These are phyloP conservation scores for Rhynchosporium graminicola DNA, from an alignment of 2,329 filamentous ascomycete genomes.

Conservation along the genomic window DNA sequence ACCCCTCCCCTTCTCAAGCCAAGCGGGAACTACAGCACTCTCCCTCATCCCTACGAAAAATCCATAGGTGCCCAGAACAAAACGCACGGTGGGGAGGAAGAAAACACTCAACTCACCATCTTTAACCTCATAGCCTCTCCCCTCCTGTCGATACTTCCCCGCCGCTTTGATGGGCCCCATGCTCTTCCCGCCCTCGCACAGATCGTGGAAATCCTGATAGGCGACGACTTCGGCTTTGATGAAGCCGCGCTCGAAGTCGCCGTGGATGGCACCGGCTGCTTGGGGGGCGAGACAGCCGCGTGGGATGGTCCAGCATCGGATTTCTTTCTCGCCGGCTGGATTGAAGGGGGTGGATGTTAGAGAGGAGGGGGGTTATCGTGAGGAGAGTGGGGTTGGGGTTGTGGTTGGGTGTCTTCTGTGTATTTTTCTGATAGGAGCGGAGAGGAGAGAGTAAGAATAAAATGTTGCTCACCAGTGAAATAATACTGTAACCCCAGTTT, in stretches of 20 bases:
- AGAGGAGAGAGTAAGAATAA: background rate
- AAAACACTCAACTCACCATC: background rate
- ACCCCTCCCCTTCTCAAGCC: background rate
- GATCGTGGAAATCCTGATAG: constrained; percentile 48
- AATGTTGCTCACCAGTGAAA: constrained; percentile 40
- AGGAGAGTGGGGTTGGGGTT: too few species aligned
- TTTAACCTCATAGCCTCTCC: constrained; percentile 44
- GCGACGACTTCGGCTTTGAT: constrained; percentile 50
- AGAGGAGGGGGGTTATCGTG: too few species aligned
- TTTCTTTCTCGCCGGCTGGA: constrained; percentile 48
- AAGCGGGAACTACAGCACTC: background rate
- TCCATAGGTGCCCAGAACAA: too few species aligned
- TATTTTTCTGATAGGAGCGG: too few species aligned
- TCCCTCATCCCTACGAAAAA: constrained; percentile 21
- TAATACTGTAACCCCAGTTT: constrained; percentile 50
- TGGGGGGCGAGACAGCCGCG: constrained; percentile 45
- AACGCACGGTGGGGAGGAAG: too few species aligned
- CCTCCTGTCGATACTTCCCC: constrained; percentile 49
- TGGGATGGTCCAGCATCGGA: constrained; percentile 48
- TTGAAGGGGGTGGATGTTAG: background rate
- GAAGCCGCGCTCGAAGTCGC: constrained; percentile 48
- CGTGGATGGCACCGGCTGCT: constrained; percentile 43
- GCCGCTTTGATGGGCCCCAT: constrained; percentile 50
- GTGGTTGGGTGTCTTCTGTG: too few species aligned
- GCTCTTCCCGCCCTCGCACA: constrained; percentile 47